These are phyloP conservation scores for Schrenkiella parvula DNA, from an alignment of 345 rosid genomes.

Conservation along the genomic window DNA sequence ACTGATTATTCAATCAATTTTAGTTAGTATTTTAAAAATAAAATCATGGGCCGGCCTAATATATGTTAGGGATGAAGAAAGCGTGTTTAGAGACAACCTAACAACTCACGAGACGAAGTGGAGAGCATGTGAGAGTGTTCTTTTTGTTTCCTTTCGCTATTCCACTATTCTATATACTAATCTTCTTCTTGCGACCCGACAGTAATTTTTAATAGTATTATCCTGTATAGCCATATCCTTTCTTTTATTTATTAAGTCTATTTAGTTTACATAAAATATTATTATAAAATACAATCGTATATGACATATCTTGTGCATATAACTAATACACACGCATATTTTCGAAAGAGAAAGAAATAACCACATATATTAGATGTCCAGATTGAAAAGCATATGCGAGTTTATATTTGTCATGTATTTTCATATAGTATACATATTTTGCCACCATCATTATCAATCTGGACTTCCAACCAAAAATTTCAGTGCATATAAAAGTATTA, in stretches of 20 bases:
- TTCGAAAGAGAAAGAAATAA: neutral
- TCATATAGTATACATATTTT: neutral
- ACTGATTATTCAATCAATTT: neutral
- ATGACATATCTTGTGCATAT: neutral
- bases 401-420: neutral
- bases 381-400: neutral
- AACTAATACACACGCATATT: neutral
- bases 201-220: neutral
- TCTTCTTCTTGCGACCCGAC: constrained; percentile 6
- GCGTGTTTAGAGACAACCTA: constrained; percentile 23
- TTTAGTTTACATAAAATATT: neutral
- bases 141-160: neutral
- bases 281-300: neutral
- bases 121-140: constrained; percentile 27
- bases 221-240: neutral
- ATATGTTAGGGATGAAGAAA: constrained; percentile 1
- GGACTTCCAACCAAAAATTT: neutral
- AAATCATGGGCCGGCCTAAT: neutral
- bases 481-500: neutral
- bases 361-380: neutral
- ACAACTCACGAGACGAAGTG: constrained; percentile 29
- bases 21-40: neutral
- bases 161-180: constrained; percentile 3
- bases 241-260: neutral
- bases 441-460: neutral